Base-by-base conservation (phyloP, 225 moss, liverwort and hornwort species). In the Sphagnum tenellum region DNA sequence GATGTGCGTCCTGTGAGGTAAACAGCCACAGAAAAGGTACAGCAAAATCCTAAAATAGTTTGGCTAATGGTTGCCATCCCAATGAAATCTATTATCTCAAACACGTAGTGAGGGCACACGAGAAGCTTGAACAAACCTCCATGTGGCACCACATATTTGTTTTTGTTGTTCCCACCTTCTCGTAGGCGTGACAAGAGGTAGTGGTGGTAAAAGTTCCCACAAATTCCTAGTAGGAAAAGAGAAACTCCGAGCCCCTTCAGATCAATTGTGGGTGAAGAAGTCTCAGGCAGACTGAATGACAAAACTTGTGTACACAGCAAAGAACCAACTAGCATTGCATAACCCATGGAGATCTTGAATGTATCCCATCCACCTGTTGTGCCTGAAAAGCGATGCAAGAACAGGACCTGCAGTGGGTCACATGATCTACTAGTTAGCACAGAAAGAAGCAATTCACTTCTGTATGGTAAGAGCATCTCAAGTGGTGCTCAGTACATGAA, bases 71-170 rank as follows among this genome's bases (percentile, higher is more conserved):
- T 9, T 0, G 81, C 84, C 4, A 84, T 44, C 1, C 81, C 87
- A 3, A 66, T 49, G 47, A 73, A 84, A 12, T 48, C 64, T 5
- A 77, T 47, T 0, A 81, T 71, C 71, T 88, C 87, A 46, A 74
- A 84, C 44, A 79, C 11, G 69, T 88, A 88, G 65, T 88, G 88
- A 4, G 88, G 88, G 71, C 77, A 81, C 44, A 88, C 84, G 5
- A 84, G n/a, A 10, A 76, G 9, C 45, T 72, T 50, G 29, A 88
- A 88, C 11, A 84, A 72, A 51, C 88, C 88, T 12, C 88, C 84
- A 45, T 73, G 70, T 13, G 88, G 88, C 8, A 76, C 72, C 3
- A 73, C 79, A 53, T 88, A 88, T 7, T 55, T 69, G 56, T 72
- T 79, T 6, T 55, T 69, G 56, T 72, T 79, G 12, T 49, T 71